Conservation (phyloP, 805 yeast genomes). For the Pichia deserticola region DNA sequence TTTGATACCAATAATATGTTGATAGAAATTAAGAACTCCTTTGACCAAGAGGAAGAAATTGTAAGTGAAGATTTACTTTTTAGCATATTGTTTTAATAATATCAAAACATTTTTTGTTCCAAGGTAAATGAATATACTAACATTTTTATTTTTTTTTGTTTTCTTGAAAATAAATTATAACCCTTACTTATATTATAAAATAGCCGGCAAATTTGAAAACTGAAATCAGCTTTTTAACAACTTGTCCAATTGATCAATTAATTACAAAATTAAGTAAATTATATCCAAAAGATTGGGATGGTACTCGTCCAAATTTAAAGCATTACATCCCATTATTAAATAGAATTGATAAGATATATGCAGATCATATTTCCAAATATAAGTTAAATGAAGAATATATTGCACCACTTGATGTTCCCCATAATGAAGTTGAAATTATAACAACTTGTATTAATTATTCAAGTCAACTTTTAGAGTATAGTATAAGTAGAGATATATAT, state of each 20-base stretch:
- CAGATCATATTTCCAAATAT: slow-evolving; percentile 46
- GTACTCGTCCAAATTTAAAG: slow-evolving; percentile 41
- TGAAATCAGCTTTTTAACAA: slow-evolving; percentile 13
- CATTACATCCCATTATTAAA: slow-evolving; percentile 76
- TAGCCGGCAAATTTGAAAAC: slow-evolving; percentile 16
- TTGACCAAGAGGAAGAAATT: slow-evolving; percentile 1
- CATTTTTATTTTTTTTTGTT: background rate
- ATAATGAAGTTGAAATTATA: slow-evolving; percentile 40
- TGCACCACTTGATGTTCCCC: slow-evolving; percentile 37
- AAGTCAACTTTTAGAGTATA: slow-evolving; percentile 54
- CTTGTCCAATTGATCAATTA: slow-evolving; percentile 18
- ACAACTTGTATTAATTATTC: slow-evolving; percentile 55
- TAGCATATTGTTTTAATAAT: no score
- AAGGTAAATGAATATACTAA: slow-evolving; percentile 4
- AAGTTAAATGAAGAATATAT: slow-evolving; percentile 39
- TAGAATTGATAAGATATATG: slow-evolving; percentile 63
- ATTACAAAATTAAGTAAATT: slow-evolving; percentile 12
- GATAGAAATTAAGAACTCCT: background rate
- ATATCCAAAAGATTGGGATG: slow-evolving; percentile 24
- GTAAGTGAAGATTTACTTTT: background rate
- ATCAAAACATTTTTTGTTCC: no score
- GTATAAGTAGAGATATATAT: slow-evolving; percentile 61
- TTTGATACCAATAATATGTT: background rate
- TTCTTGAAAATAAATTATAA: background rate
- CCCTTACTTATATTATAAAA: background rate